Evolutionary conservation across 1,284 basidiomycete genomes (phyloP).

Genomic region (Omphalotus olearius): DNA sequence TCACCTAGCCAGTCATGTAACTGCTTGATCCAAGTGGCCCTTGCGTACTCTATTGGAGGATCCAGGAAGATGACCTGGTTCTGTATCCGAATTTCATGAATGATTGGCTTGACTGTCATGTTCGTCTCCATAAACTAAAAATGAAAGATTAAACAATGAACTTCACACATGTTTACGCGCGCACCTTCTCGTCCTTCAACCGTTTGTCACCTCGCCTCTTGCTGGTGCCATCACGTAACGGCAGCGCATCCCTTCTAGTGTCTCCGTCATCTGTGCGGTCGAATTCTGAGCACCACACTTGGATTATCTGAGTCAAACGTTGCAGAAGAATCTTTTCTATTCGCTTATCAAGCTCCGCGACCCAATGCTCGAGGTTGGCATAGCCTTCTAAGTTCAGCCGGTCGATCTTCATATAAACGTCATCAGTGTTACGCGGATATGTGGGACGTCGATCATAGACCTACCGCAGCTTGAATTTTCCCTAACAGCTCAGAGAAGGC

Average conservation of each 20-base stretch:
- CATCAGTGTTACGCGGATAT: neutral
- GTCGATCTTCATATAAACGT: conserved; percentile 64
- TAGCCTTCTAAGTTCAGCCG: conserved; percentile 94
- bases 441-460: conserved; percentile 23
- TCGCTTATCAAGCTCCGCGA: conserved; percentile 80
- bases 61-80: conserved; percentile 99
- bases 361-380: conserved; percentile 97
- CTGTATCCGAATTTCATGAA: conserved; percentile 95
- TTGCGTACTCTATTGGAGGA: conserved; percentile 93
- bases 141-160: conserved; percentile 2
- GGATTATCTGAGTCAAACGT: conserved; percentile 76
- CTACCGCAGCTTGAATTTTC: conserved; percentile 82
- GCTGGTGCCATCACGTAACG: conserved; percentile 50
- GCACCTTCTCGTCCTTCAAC: conserved; percentile 68
- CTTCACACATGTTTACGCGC: conserved; percentile 9
- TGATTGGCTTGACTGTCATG: conserved; percentile 75
- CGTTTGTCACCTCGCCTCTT: conserved; percentile 66
- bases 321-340: conserved; percentile 84
- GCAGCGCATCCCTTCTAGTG: conserved; percentile 47
- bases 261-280: conserved; percentile 66
- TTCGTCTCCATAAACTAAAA: conserved; percentile 61
- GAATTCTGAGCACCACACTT: conserved; percentile 88
- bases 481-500: conserved; percentile 78
- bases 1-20: conserved; percentile 87
- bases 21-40: conserved; percentile 88